These are phyloP conservation scores for Sordariomycetes sp. DNA, from an alignment of 2,329 filamentous ascomycete species.

Conservation along the genomic window DNA sequence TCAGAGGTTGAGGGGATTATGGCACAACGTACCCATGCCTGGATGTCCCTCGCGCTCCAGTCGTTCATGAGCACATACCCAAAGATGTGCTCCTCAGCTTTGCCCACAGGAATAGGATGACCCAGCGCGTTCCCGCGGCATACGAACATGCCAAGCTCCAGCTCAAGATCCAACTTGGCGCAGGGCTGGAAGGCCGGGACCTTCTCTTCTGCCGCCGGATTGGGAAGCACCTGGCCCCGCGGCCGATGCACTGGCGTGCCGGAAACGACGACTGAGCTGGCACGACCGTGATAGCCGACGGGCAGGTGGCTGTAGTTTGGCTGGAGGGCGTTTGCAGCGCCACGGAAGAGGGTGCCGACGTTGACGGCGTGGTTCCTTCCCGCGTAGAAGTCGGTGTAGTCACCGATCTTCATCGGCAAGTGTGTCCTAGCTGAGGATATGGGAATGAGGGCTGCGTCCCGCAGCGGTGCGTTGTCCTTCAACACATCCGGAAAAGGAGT, in stretches of 20 bases:
- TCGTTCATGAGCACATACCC: slow-evolving; percentile 54
- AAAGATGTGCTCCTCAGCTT: slow-evolving; percentile 55
- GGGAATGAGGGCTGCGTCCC: slow-evolving; percentile 16
- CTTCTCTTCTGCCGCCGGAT: slow-evolving; percentile 50
- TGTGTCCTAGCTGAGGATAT: slow-evolving; percentile 48
- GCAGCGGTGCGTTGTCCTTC: slow-evolving; percentile 22
- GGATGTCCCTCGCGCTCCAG: slow-evolving; percentile 49
- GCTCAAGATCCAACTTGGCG: slow-evolving; percentile 50
- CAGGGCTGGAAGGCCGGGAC: slow-evolving; percentile 21
- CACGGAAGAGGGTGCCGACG: slow-evolving; percentile 56
- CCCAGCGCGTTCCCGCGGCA: slow-evolving; percentile 39
- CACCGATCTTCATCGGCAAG: slow-evolving; percentile 20
- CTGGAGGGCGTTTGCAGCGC: slow-evolving; percentile 60
- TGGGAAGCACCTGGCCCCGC: slow-evolving; percentile 51
- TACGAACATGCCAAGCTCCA: slow-evolving; percentile 63
- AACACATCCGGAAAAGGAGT: slow-evolving; percentile 25
- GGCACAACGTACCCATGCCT: too few species aligned
- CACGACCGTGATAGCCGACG: slow-evolving; percentile 63
- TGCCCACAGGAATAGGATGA: slow-evolving; percentile 5
- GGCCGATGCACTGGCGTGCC: slow-evolving; percentile 57
- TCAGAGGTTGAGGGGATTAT: too few species aligned
- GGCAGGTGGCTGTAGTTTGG: slow-evolving; percentile 66
- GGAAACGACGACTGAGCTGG: slow-evolving; percentile 58
- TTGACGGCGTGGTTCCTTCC: not conserved
- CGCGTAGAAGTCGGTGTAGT: slow-evolving; percentile 1